phyloP scores from a whole-genome alignment of 352 stramenopile species.

The Phytophthora parvispora region DNA sequence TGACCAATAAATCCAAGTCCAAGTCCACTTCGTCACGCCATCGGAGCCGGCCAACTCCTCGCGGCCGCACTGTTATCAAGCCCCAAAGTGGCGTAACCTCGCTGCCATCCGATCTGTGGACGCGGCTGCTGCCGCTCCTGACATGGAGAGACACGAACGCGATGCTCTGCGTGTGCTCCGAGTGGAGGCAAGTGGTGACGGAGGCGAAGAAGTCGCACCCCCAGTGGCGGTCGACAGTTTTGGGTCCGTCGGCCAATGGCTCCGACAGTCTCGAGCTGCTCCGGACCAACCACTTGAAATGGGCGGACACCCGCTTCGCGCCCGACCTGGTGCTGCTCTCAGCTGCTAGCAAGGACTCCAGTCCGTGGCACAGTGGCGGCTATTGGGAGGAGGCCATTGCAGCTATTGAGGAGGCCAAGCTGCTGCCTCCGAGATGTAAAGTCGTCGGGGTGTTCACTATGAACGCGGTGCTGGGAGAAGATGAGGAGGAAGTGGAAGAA shows the following conservation, averaged over 20 bases:
- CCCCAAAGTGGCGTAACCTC: conserved; percentile 18
- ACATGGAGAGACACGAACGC: conserved; percentile 55
- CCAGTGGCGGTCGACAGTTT: conserved; percentile 54
- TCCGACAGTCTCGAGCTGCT: conserved; percentile 49
- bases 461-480: conserved; percentile 37
- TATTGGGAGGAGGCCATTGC: conserved; percentile 52
- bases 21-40: conserved; percentile 2
- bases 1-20: not conserved
- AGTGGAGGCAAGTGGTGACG: conserved; percentile 31
- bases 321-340: conserved; percentile 54
- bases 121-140: conserved; percentile 52
- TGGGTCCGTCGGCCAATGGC: conserved; percentile 28
- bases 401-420: conserved; percentile 40
- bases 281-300: conserved; percentile 36
- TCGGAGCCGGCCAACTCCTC: conserved; percentile 1
- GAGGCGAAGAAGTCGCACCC: conserved; percentile 24
- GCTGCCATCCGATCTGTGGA: conserved; percentile 57
- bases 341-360: conserved; percentile 33
- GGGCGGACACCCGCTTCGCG: conserved; percentile 45
- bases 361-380: conserved; percentile 39
- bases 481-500: not conserved
- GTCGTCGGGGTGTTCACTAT: conserved; percentile 51
- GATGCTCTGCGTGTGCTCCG: conserved; percentile 41
- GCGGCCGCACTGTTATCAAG: conserved; percentile 18
- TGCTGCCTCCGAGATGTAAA: conserved; percentile 50